Conservation (phyloP, 176 grass and related monocot species). For the Rhynchospora tenuis region DNA sequence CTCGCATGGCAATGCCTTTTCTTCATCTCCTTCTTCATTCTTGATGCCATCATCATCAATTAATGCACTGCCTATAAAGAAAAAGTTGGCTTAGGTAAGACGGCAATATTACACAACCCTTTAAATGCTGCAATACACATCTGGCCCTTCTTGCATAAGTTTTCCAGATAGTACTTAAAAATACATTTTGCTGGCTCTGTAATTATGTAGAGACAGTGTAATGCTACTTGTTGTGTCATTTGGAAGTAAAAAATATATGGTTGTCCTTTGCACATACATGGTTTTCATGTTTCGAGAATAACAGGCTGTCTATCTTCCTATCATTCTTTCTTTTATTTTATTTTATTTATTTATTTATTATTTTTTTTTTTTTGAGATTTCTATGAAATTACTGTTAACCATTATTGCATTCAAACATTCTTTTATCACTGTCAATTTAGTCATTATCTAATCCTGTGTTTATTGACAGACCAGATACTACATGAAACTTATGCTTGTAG, state of each 20-base stretch:
- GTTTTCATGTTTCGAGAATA: not conserved
- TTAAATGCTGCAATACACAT: not conserved
- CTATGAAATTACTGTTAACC: not conserved
- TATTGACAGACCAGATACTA: not conserved
- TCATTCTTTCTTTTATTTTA: not conserved
- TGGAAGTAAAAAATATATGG: not conserved
- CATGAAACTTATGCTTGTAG: not conserved
- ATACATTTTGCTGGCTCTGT: not conserved
- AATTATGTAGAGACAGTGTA: not conserved
- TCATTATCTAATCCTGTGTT: not conserved
- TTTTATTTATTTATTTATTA: not conserved
- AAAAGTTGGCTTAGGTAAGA: not conserved
- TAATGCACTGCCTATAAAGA: not conserved
- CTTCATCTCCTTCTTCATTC: not conserved
- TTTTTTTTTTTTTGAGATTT: not conserved
- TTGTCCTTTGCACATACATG: not conserved
- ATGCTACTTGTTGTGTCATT: not conserved
- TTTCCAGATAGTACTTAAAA: not conserved
- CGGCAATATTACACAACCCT: not conserved
- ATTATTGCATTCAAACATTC: not conserved
- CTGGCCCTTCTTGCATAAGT: not conserved
- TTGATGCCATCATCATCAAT: conserved; percentile 1
- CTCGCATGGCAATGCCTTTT: conserved; percentile 3
- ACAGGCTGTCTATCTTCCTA: not conserved
- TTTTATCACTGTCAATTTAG: not conserved